Evolutionary conservation across 768 basidiomycete genomes (phyloP), one percentile per base, ranked within the genome.

Genomic region (Boletus reticulatus): DNA sequence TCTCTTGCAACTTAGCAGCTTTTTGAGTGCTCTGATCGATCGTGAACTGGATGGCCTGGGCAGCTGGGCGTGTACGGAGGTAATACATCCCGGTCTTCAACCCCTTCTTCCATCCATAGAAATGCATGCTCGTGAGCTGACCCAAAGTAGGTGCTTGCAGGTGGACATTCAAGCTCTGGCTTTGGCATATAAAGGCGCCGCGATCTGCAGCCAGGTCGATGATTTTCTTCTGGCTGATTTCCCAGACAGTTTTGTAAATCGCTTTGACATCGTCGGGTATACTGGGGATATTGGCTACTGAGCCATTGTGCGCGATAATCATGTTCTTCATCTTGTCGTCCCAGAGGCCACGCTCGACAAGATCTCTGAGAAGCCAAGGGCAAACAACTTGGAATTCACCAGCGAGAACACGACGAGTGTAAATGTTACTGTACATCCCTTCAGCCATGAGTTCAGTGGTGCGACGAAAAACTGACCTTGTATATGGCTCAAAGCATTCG

Each of bases 221-320:
- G 60, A 99, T 86, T 70, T 92, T 94, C 90, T 98, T 98, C 78
- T 98, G 96, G 43, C 84, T 88, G 73, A 99, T 95, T 78, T 99
- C 96, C 96, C 96, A 99, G 47, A 98, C 96, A n/a, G 96, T 99
- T 80, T 98, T 98, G 85, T 99, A 99, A 76, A 99, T 94, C 0
- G 92, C 90, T 76, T 97, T 98, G 75, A 95, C 80, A 61, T 97
- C 84, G 55, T 85, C 87, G 2, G 96, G 95, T 62, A 98, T 93
- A 45, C 68, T 82, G 27, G 92, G 87, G 62, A 98, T 93, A 69
- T 85, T 91, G 70, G 96, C 93, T 27, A 91, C 73, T 7, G 88
- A 90, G 27, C 89, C 96, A 66, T 94, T 89, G 75, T 96, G 89
- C 14, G 97, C 97, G 63, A 99, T 98, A 73, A 99, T 94, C 82